Evolutionary conservation across 139 green algal species (phyloP).

Genomic region (Coelastrella sp.): DNA sequence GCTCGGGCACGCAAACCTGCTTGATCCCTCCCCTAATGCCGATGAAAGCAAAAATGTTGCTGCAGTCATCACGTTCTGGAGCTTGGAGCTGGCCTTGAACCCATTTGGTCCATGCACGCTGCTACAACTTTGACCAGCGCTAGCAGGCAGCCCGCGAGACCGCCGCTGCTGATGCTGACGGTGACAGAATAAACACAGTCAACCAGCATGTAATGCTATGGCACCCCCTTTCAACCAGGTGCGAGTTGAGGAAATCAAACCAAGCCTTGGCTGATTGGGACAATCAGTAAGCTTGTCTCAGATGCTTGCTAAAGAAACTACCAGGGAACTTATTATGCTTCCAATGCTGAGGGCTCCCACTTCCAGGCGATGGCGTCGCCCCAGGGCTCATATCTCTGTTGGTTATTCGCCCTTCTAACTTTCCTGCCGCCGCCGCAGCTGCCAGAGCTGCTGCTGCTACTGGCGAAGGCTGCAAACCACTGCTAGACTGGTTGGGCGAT

Average conservation of each 20-base stretch:
- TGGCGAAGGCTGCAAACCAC: not conserved
- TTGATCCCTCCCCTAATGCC: too few species aligned
- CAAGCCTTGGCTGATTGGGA: too few species aligned
- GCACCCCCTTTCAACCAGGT: not conserved
- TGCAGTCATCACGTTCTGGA: too few species aligned
- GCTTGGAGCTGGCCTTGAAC: too few species aligned
- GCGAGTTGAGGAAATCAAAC: not conserved
- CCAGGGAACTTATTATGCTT: slow-evolving; percentile 20
- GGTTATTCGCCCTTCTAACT: not conserved
- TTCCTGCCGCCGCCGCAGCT: not conserved
- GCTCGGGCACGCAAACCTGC: too few species aligned
- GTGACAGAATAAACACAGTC: too few species aligned
- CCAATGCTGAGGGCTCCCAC: not conserved
- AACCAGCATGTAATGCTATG: not conserved
- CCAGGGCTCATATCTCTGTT: not conserved
- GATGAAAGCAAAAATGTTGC: too few species aligned
- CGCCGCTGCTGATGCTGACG: too few species aligned
- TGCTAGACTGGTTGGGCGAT: not conserved
- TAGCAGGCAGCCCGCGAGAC: too few species aligned
- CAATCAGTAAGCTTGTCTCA: slow-evolving; percentile 24
- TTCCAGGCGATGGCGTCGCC: too few species aligned
- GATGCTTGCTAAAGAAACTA: not conserved
- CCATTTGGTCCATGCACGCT: too few species aligned
- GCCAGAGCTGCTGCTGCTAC: not conserved
- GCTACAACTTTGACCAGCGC: too few species aligned